Base-by-base conservation (phyloP, 495 filamentous ascomycete species). In the Thermothielavioides terrestris region DNA sequence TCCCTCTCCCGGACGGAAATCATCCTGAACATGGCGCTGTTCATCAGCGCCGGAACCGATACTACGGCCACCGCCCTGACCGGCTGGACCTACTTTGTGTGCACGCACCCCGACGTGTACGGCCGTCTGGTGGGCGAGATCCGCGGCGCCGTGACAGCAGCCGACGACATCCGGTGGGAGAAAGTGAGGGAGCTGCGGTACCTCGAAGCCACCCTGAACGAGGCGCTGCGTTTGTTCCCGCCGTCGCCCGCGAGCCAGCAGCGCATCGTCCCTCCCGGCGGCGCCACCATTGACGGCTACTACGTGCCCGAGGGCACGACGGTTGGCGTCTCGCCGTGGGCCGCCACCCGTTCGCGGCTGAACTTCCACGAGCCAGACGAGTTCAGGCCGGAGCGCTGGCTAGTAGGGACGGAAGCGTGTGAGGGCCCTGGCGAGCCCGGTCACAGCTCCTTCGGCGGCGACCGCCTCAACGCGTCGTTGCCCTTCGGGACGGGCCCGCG, bases 401-500 rank as follows among this genome's bases (percentile, higher is more conserved):
- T 78, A 12, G 56, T 63, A 1, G 64, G 69, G 31, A 49, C 62
- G 6, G 59, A 63, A 23, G 35, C 55, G 3, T 47, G 32, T n/a
- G n/a, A n/a, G n/a, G n/a, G n/a, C n/a, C n/a, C n/a, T n/a, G n/a
- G n/a, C n/a, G n/a, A n/a, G n/a, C n/a, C n/a, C n/a, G n/a, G n/a
- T n/a, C n/a, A n/a, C n/a, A n/a, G n/a, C n/a, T n/a, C n/a, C 1
- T 60, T 60, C 31, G 57, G 26, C 23, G 53, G 59, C 25, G 80
- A 85, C 53, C 52, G 64, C 6, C 57, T 60, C 9, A 64, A 69
- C 17, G 72, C 71, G 7, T 59, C 75, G 34, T 69, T 77, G 39
- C 71, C 78, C 1, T 84, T 83, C 39, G 66, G 67, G 28, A 22
- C 71, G 22, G 80, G 81, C 0, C 74, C 72, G 1, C 54, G 78